Evolutionary conservation across 208 protist species (phyloP), one percentile per base, ranked within the genome.

Genomic region (Crithidia thermophila): DNA sequence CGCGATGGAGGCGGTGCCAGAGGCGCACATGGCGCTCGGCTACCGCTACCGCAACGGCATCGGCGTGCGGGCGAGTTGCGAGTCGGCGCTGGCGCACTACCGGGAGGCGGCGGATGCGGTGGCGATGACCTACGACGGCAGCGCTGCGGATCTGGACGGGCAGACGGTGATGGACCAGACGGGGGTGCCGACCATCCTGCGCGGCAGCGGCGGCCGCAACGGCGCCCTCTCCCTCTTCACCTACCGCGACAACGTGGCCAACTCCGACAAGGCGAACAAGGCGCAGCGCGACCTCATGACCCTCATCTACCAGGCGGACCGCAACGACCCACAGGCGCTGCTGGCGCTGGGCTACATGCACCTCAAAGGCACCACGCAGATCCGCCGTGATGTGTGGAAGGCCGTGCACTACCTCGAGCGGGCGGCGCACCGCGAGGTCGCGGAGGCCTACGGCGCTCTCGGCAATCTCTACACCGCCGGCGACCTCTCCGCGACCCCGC

Each of bases 11-110:
- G 83, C 72, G 47, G 69, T 91, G 11, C 77, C 81, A 0, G 79
- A 94, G 75, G 85, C 88, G 30, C 80, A 93, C 63, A 72, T 94
- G 67, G 88, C 88, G 28, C 84, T 98, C 21, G 92, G 79, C 36
- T 77, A 92, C 47, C 87, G 87, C 43, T 84, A 95, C 76, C 55
- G 56, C 1, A 58, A 86, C 46, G 87, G 88, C 20, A 20, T 84
- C 58, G 87, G 85, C 14, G 80, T 94, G 9, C 43, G 10, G 23
- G 60, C 62, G 39, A 85, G 43, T 61, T 97, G 94, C 62, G 52
- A 81, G 67, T 50, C 39, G 16, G 87, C 91, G 0, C 30, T 86
- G 18, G 55, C 64, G 34, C 90, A 97, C 77, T 83, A 82, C 47
- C 77, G 77, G 23, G 81, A 85, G 70, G 88, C 75, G 10, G 86